phyloP scores from a whole-genome alignment of 352 stramenopile genomes.

The Globisporangium paroecandrum region DNA sequence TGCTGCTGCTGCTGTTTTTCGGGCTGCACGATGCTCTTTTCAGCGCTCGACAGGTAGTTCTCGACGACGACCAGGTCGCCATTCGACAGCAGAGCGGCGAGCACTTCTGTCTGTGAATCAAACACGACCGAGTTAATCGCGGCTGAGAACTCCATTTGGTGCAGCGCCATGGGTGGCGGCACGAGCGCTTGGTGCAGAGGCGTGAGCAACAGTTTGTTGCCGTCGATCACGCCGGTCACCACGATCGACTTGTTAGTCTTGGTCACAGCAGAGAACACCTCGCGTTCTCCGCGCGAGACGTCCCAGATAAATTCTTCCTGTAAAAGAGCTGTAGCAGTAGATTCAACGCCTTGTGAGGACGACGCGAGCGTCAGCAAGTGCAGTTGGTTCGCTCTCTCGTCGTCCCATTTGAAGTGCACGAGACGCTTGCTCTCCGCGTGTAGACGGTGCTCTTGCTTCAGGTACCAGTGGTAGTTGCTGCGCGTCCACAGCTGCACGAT shows the following conservation, averaged over 20 bases:
- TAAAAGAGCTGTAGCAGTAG: slow-evolving; percentile 28
- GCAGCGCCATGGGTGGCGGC: slow-evolving; percentile 59
- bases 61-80: slow-evolving; percentile 41
- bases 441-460: slow-evolving; percentile 63
- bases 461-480: slow-evolving; percentile 84
- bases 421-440: slow-evolving; percentile 19
- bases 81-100: slow-evolving; percentile 41
- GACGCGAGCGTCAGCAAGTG: slow-evolving; percentile 25
- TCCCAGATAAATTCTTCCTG: slow-evolving; percentile 62
- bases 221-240: slow-evolving; percentile 58
- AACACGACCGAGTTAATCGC: slow-evolving; percentile 59
- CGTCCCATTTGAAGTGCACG: slow-evolving; percentile 50
- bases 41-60: slow-evolving; percentile 30
- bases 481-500: slow-evolving; percentile 70
- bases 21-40: not conserved
- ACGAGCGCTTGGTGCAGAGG: slow-evolving; percentile 62
- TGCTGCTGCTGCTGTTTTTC: not conserved
- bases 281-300: slow-evolving; percentile 21
- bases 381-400: slow-evolving; percentile 40
- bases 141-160: slow-evolving; percentile 32
- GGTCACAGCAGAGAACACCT: slow-evolving; percentile 4
- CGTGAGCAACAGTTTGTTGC: slow-evolving; percentile 56
- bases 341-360: slow-evolving; percentile 3
- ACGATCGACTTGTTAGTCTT: slow-evolving; percentile 28
- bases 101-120: slow-evolving; percentile 33